Evolutionary conservation across 257 asterid species (phyloP).

Genomic region (Agastache rugosa): DNA sequence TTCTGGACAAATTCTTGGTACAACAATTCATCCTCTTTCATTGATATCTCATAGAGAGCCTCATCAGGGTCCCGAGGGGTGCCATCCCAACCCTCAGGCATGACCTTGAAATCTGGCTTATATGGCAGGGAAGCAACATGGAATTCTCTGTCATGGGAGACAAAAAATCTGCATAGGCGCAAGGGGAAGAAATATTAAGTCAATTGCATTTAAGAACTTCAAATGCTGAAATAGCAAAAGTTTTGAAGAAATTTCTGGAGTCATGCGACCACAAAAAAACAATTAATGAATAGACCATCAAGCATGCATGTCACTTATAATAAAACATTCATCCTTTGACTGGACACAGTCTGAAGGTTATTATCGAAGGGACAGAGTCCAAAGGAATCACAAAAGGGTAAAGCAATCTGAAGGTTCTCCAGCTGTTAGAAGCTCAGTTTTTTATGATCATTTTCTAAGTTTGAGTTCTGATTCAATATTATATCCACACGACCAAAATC

Average conservation of each 20-base stretch:
- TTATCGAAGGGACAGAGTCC: neutral
- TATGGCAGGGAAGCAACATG: constrained; percentile 92
- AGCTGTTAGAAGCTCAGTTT: constrained; percentile 23
- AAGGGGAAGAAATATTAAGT: neutral
- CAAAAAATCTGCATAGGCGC: constrained; percentile 67
- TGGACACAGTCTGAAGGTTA: neutral
- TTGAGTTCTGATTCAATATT: constrained; percentile 3
- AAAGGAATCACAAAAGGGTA: neutral
- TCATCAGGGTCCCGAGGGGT: constrained; percentile 94
- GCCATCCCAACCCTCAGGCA: constrained; percentile 99
- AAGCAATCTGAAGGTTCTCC: constrained; percentile 13
- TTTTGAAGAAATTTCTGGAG: neutral
- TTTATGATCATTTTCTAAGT: constrained; percentile 11
- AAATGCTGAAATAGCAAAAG: neutral
- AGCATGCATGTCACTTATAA: neutral
- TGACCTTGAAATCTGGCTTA: constrained; percentile 93
- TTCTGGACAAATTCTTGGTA: constrained; percentile 85
- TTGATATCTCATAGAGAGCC: constrained; percentile 93
- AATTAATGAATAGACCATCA: neutral
- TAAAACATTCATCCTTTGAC: neutral
- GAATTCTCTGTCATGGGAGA: constrained; percentile 84
- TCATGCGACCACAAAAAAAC: neutral
- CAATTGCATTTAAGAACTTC: neutral
- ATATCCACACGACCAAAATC: neutral
- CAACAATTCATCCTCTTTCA: constrained; percentile 90